Conservation (phyloP, 2,329 filamentous ascomycete genomes). For the Alternaria metachromatica region DNA sequence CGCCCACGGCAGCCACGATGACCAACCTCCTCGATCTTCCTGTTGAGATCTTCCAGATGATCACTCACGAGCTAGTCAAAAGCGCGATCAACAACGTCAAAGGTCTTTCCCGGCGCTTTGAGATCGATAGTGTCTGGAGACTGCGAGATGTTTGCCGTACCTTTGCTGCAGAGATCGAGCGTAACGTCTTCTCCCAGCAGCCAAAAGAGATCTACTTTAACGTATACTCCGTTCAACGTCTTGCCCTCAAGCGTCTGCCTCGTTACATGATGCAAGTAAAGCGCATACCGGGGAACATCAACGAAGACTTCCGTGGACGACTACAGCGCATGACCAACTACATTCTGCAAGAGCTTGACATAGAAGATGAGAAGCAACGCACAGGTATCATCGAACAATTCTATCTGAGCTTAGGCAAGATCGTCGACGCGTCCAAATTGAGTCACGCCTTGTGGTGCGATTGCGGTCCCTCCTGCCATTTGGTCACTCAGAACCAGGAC, state of each 20-base stretch:
- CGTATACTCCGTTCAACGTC: not conserved
- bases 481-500: not conserved
- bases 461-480: not conserved
- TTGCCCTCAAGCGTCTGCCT: not conserved
- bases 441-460: not conserved
- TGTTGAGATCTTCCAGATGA: not conserved
- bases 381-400: not conserved
- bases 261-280: not conserved
- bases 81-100: too few species aligned
- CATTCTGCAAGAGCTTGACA: not conserved
- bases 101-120: not conserved
- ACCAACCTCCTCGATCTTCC: not conserved
- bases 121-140: not conserved
- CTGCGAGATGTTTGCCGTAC: not conserved
- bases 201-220: not conserved
- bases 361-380: not conserved
- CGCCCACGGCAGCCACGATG: not conserved
- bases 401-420: not conserved
- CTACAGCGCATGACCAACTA: not conserved
- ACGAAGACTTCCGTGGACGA: not conserved
- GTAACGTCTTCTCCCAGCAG: not conserved
- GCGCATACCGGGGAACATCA: not conserved
- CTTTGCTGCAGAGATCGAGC: not conserved
- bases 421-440: not conserved
- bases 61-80: not conserved